Base-by-base conservation (phyloP, 2,329 filamentous ascomycete species). In the Venturia asperata region DNA sequence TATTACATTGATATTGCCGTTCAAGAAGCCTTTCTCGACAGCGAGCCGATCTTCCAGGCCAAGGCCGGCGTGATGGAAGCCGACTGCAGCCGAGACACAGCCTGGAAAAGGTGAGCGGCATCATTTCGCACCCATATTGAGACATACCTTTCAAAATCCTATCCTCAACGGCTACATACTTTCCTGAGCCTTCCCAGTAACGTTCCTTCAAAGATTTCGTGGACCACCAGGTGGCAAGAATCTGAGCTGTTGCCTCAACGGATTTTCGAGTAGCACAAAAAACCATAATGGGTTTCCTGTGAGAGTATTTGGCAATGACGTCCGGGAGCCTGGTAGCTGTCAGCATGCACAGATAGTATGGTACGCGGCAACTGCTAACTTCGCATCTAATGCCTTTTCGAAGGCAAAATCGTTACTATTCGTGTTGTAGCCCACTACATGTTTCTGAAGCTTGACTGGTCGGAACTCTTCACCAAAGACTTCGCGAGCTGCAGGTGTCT, bases 1-100 rank as follows among this genome's bases (percentile, higher is more conserved):
- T 63, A 96, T 92, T 41, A 95, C 85, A 68, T 80, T 87, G 66
- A 95, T 82, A n/a, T 90, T 80, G 0, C 90, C 88, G 21, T 84
- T 78, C 4, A 91, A 76, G 69, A 88, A 96, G 0, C 81, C 82
- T 56, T 81, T 81, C 71, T 94, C 90, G 21, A 95, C 79, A 0
- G 82, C 78, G 47, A 79, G 76, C 61, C 90, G 83, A 72, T 95
- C 91, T 37, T 80, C 74, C 0, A 74, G 69, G 60, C 86, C 83
- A 24, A 96, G 80, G 0, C 90, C 91, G 24, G 88, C 91, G 76
- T 96, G 90, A 72, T 96, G 91, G 68, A 91, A 93, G 1, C 89
- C 88, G 39, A 95, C 88, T 4, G 90, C 90, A 17, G 82, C 77
- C 21, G 72, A 67, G 9, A 82, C 73, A 7, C 78, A 81, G 5